These are phyloP conservation scores for Magnusiomyces paraingens DNA, from an alignment of 1,139 yeast genomes.

Conservation along the genomic window DNA sequence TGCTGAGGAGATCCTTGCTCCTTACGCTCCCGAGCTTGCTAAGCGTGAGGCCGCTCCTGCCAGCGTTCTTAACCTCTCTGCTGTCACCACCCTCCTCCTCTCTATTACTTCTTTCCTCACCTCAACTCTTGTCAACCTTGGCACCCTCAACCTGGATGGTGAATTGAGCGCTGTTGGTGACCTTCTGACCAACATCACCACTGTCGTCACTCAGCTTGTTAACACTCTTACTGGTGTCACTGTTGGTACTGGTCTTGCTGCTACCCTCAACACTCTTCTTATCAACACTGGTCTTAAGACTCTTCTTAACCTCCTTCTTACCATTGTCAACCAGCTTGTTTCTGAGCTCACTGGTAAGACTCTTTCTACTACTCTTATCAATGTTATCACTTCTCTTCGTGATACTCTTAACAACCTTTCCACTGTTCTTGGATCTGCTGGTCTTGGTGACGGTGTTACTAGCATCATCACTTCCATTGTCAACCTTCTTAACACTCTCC, in stretches of 20 bases:
- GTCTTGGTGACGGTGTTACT: not conserved
- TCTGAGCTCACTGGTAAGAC: constrained; percentile 2
- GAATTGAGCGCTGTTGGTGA: not conserved
- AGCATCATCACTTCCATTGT: too few species aligned
- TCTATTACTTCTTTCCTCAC: not conserved
- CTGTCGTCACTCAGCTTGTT: constrained; percentile 1
- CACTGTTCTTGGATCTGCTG: not conserved
- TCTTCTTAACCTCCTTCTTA: not conserved
- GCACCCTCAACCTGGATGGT: not conserved
- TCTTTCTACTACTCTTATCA: not conserved
- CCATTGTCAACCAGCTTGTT: constrained; percentile 3
- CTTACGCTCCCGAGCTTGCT: not conserved
- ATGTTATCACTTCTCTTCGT: not conserved
- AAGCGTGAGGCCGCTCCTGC: not conserved
- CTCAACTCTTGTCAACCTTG: not conserved
- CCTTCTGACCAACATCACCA: constrained; percentile 1
- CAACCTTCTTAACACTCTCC: too few species aligned
- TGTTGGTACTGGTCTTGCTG: constrained; percentile 2
- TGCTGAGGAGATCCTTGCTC: not conserved
- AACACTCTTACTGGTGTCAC: not conserved
- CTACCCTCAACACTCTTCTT: constrained; percentile 1
- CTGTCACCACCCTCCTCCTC: not conserved
- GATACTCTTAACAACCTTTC: not conserved
- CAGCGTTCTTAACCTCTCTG: not conserved
- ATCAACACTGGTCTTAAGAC: constrained; percentile 6